Evolutionary conservation across 441 rosid species (phyloP).

Genomic region (Arabidopsis hybrid): DNA sequence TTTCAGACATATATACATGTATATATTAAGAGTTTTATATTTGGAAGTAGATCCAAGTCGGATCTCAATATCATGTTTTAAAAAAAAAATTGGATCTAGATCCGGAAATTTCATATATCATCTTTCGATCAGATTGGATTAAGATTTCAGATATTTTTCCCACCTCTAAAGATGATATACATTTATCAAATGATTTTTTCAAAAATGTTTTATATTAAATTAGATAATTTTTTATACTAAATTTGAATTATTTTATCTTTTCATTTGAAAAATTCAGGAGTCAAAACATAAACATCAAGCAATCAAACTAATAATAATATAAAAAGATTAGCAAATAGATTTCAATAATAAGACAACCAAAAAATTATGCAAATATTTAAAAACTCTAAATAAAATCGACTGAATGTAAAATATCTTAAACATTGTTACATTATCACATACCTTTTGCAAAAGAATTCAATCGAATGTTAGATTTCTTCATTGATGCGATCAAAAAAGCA

Average conservation of each 20-base stretch:
- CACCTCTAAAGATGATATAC: background rate
- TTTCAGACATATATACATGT: background rate
- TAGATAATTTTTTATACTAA: background rate
- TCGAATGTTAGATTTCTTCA: background rate
- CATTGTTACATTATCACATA: background rate
- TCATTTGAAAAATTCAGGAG: background rate
- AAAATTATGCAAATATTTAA: background rate
- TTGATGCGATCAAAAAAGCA: background rate
- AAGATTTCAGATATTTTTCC: background rate
- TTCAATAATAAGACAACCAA: background rate
- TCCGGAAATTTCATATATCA: background rate
- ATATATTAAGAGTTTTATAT: background rate
- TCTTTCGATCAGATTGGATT: background rate
- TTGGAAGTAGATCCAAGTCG: background rate
- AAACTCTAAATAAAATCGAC: background rate
- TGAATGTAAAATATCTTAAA: slow-evolving; percentile 4
- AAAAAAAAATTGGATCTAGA: background rate
- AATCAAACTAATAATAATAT: background rate
- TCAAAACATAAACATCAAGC: background rate
- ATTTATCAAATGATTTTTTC: background rate
- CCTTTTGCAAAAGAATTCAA: background rate
- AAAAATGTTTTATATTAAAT: background rate
- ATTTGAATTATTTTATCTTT: background rate
- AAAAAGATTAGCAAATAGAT: background rate
- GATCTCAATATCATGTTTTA: background rate